phyloP scores from a whole-genome alignment of 2,329 filamentous ascomycete species.

The Pseudocercospora vitis region DNA sequence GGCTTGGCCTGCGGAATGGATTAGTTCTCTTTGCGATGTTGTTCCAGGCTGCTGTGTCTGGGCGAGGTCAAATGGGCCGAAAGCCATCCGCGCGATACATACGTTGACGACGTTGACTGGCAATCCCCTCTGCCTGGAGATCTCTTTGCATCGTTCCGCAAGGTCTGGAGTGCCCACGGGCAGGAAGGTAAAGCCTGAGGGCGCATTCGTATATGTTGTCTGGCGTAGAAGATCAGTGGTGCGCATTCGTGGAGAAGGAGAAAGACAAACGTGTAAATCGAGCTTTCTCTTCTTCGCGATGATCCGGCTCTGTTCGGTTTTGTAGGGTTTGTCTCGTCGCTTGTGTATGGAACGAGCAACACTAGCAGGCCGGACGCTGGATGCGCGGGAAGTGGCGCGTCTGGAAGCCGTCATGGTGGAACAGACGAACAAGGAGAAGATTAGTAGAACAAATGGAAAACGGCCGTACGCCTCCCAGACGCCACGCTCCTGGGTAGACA shows the following conservation, averaged over 20 bases:
- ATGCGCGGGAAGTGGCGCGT: conserved; percentile 13
- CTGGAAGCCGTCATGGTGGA: conserved; percentile 20
- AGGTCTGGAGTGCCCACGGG: conserved; percentile 61
- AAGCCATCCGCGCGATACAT: conserved; percentile 36
- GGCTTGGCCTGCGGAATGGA: conserved; percentile 26
- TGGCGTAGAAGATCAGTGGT: conserved; percentile 39
- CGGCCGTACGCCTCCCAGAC: conserved; percentile 10
- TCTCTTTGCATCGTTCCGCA: conserved; percentile 60
- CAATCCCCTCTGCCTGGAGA: conserved; percentile 55
- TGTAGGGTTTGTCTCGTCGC: conserved; percentile 51
- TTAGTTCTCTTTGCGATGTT: conserved; percentile 13
- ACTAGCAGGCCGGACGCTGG: conserved; percentile 28
- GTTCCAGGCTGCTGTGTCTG: neutral
- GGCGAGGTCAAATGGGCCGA: too few species aligned
- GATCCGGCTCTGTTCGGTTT: conserved; percentile 59
- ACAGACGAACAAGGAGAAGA: conserved; percentile 14
- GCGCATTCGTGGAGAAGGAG: neutral
- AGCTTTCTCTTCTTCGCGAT: conserved; percentile 62
- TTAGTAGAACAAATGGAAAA: conserved; percentile 23
- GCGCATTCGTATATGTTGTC: conserved; percentile 57
- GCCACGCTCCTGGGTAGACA: conserved; percentile 10
- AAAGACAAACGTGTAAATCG: conserved; percentile 47
- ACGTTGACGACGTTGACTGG: conserved; percentile 62
- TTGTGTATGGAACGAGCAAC: conserved; percentile 33
- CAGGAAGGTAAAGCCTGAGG: conserved; percentile 61